phyloP scores from a whole-genome alignment of 257 asterid species.

The Solanum chmielewskii region DNA sequence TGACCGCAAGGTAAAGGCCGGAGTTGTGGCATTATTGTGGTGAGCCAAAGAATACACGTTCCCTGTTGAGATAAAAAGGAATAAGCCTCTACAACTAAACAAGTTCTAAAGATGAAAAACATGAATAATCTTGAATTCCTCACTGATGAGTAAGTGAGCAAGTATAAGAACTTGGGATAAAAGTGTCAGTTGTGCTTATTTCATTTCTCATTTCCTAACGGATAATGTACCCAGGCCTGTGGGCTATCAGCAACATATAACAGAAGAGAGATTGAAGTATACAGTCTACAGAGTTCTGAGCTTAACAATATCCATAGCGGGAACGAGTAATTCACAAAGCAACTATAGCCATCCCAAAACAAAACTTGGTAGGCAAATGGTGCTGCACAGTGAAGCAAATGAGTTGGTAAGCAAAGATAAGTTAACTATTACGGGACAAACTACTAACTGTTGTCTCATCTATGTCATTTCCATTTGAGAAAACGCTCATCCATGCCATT shows the following conservation, averaged over 20 bases:
- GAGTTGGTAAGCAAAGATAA: background rate
- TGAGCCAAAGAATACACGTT: slow-evolving; percentile 4
- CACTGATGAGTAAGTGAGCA: background rate
- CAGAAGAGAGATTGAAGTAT: background rate
- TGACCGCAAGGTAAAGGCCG: background rate
- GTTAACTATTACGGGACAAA: background rate
- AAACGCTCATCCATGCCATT: no score
- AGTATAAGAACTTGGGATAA: background rate
- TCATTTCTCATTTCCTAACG: background rate
- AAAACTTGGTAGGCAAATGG: background rate
- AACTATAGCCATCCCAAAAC: background rate
- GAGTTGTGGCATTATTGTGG: background rate
- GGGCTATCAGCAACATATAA: background rate
- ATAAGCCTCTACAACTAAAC: background rate
- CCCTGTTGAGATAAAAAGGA: background rate
- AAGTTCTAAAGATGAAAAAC: background rate
- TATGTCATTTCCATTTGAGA: no score
- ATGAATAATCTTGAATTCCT: background rate
- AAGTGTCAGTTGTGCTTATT: background rate
- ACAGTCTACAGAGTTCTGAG: background rate
- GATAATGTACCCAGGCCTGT: background rate
- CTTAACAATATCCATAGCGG: background rate
- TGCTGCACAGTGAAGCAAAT: background rate
- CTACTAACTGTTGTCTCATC: background rate
- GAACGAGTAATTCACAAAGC: background rate